Conservation (phyloP, 257 asterid species). For the Penstemon newberryi region DNA sequence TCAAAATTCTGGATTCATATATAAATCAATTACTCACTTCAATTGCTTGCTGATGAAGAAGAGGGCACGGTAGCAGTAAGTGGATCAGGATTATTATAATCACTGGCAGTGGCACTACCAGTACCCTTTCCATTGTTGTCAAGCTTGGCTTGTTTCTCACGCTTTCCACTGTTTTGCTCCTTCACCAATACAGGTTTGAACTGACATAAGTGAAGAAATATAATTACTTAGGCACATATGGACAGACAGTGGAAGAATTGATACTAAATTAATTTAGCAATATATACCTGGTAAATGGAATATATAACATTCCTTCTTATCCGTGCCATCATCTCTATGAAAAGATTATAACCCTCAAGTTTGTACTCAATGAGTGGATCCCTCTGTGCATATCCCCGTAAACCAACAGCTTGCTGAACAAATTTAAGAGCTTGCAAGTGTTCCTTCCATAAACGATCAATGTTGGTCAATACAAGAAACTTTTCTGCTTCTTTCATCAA, state of each 20-base stretch:
- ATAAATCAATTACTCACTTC: conserved; percentile 36
- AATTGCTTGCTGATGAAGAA: conserved; percentile 42
- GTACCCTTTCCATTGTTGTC: conserved; percentile 50
- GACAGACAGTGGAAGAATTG: neutral
- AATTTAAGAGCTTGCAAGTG: conserved; percentile 98
- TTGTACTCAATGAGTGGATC: conserved; percentile 98
- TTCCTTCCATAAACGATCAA: conserved; percentile 96
- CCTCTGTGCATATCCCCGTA: conserved; percentile 97
- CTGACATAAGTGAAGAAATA: conserved; percentile 41
- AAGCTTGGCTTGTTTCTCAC: conserved; percentile 38
- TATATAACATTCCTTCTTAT: conserved; percentile 92
- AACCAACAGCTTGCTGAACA: conserved; percentile 98
- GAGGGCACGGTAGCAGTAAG: conserved; percentile 35
- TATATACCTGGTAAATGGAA: conserved; percentile 84
- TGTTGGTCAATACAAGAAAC: conserved; percentile 85
- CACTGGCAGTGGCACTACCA: neutral
- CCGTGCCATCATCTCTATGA: conserved; percentile 99
- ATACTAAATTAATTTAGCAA: neutral
- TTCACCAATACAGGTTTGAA: conserved; percentile 87
- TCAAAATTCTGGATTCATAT: conserved; percentile 18
- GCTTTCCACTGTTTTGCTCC: conserved; percentile 49
- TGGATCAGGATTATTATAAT: conserved; percentile 25
- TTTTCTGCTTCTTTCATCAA: conserved; percentile 98
- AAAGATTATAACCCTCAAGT: conserved; percentile 97
- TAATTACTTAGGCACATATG: conserved; percentile 14